Conservation (phyloP, 1,139 yeast genomes). For the Kurtzmaniella quercitrusa region DNA sequence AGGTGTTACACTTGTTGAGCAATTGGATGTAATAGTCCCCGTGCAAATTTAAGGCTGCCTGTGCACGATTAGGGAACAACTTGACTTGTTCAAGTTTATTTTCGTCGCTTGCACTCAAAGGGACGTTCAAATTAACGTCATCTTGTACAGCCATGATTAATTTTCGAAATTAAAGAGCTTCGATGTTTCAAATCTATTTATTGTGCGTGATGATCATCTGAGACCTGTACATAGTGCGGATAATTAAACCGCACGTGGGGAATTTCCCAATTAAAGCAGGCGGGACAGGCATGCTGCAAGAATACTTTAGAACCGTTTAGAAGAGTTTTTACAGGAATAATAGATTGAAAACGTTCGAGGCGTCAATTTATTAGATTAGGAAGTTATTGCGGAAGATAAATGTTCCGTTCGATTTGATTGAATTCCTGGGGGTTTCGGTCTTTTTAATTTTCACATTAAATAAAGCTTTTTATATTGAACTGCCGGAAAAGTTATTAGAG, state of each 20-base stretch:
- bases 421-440: too few species aligned
- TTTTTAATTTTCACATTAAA: too few species aligned
- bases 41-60: slow-evolving; percentile 58
- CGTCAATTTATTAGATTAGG: too few species aligned
- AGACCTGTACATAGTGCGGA: not conserved
- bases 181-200: not conserved
- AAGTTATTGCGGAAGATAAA: not conserved
- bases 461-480: too few species aligned
- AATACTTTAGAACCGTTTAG: too few species aligned
- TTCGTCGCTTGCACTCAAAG: slow-evolving; percentile 47
- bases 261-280: slow-evolving; percentile 4
- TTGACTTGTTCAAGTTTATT: slow-evolving; percentile 43
- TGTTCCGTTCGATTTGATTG: not conserved
- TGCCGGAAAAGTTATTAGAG: too few species aligned
- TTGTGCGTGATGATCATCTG: not conserved
- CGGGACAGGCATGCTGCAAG: too few species aligned
- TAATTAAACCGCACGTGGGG: slow-evolving; percentile 9
- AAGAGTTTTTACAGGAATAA: not conserved
- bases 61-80: slow-evolving; percentile 53
- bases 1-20: slow-evolving; percentile 48
- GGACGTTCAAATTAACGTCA: slow-evolving; percentile 48
- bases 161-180: not conserved
- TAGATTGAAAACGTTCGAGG: not conserved
- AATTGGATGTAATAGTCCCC: slow-evolving; percentile 61
- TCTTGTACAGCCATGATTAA: slow-evolving; percentile 33